Evolutionary conservation across 1,284 basidiomycete genomes (phyloP), one percentile per base, ranked within the genome.

Genomic region (Moesziomyces parantarcticus): DNA sequence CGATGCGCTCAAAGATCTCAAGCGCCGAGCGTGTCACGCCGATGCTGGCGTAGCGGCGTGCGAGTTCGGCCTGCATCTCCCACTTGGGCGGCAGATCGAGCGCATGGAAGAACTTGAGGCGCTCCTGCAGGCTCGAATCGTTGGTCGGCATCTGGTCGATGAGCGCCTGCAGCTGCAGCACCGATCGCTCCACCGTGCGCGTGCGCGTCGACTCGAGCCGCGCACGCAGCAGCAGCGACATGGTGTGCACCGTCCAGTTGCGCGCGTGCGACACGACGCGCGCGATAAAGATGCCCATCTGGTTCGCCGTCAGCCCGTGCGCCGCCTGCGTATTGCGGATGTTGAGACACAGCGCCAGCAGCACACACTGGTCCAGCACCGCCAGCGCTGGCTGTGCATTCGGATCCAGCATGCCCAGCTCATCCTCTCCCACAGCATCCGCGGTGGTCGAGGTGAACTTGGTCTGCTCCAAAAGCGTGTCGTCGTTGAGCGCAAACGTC

Each of bases 381-480:
- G 77, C 68, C 1, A 83, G 58, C 6, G 78, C 49, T 1, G 94
- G 94, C 81, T 97, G 97, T 14, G 89, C 85, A 6, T 90, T 87
- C 0, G 94, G 94, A 82, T 96, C 89, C 59, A 98, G 86, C 79
- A 91, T 1, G 80, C 72, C 3, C 85, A 86, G 51, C 84, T 83
- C 25, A 83, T 84, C 18, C 85, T 75, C 22, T 42, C 71, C 65
- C 46, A 75, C 83, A 6, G 85, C 40, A 85, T 85, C 2, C 89
- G 90, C 9, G 88, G 89, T 50, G 16, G 72, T 78, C 14, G 65
- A 56, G 9, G 93, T 93, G 84, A 94, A 99, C 78, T 91, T 89
- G 4, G 96, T 99, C 78, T 92, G 90, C 85, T 99, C 97, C 44
- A 99, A 88, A 11, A 99, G 87, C 0, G 94, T 97, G 84, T 99